Conservation (phyloP, 2,329 filamentous ascomycete species). For the Alternaria sp. region DNA sequence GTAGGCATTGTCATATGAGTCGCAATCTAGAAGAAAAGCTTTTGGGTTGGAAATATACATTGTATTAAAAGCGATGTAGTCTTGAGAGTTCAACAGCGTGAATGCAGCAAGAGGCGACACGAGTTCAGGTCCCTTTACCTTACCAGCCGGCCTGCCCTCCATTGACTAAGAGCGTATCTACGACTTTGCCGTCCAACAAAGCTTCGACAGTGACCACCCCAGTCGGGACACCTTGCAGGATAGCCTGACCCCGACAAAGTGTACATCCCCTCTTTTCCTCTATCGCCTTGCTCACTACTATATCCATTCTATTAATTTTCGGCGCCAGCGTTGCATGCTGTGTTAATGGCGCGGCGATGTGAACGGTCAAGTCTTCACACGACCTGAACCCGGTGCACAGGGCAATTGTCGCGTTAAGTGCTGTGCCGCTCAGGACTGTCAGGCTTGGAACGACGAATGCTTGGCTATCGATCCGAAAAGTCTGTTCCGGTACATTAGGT, state of each 20-base stretch:
- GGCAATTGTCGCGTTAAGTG: neutral
- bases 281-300: neutral
- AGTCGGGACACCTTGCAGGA: neutral
- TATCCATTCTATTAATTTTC: neutral
- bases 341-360: neutral
- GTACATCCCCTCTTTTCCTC: neutral
- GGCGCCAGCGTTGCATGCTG: neutral
- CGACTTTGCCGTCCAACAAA: fast-evolving
- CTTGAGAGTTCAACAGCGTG: neutral
- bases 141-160: neutral
- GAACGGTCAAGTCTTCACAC: neutral
- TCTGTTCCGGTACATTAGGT: neutral
- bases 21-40: neutral
- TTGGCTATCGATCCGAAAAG: neutral
- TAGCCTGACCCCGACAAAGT: neutral
- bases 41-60: neutral
- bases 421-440: neutral
- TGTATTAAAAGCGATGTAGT: neutral
- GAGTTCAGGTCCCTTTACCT: neutral
- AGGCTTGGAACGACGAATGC: neutral
- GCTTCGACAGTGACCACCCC: neutral
- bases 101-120: neutral
- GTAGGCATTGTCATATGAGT: neutral
- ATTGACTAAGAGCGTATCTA: fast-evolving
- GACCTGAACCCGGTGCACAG: neutral